Conservation (phyloP, 1,139 yeast species). For the Zygosaccharomyces sapae region DNA sequence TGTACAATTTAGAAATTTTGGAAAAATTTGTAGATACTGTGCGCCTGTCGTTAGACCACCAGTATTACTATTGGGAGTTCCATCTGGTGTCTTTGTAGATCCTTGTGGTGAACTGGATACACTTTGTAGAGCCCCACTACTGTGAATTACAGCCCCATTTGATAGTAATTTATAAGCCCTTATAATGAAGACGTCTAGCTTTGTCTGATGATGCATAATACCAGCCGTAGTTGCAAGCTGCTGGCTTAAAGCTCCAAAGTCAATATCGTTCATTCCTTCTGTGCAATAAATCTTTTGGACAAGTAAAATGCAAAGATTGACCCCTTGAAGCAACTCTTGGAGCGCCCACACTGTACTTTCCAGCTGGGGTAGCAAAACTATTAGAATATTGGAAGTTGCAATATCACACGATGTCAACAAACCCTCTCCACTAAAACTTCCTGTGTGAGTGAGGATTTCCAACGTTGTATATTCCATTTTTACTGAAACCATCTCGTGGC, state of each 20-base stretch:
- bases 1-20: slow-evolving; percentile 31
- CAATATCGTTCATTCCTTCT: slow-evolving; percentile 18
- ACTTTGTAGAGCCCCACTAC: slow-evolving; percentile 19
- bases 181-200: slow-evolving; percentile 34
- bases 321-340: slow-evolving; percentile 8
- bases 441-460: neutral
- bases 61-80: slow-evolving; percentile 12
- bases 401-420: slow-evolving; percentile 1
- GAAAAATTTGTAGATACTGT: slow-evolving; percentile 24
- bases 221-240: slow-evolving; percentile 20
- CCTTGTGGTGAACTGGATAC: slow-evolving; percentile 27
- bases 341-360: slow-evolving; percentile 7
- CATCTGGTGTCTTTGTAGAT: slow-evolving; percentile 22
- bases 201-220: slow-evolving; percentile 32
- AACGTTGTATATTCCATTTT: slow-evolving; percentile 1
- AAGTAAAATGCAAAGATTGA: slow-evolving; percentile 2
- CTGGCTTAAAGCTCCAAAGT: slow-evolving; percentile 17
- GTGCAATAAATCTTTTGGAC: neutral
- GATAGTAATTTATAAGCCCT: slow-evolving; percentile 31
- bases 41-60: slow-evolving; percentile 12
- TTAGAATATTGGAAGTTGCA: neutral
- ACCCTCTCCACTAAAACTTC: neutral
- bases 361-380: slow-evolving; percentile 3
- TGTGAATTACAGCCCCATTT: slow-evolving; percentile 26
- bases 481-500: slow-evolving; percentile 6